Percentiles rank a stretch among this genome's conserved stretches.
Evolutionary conservation across 805 yeast genomes (phyloP).

Genomic region (Candida caryicola): DNA sequence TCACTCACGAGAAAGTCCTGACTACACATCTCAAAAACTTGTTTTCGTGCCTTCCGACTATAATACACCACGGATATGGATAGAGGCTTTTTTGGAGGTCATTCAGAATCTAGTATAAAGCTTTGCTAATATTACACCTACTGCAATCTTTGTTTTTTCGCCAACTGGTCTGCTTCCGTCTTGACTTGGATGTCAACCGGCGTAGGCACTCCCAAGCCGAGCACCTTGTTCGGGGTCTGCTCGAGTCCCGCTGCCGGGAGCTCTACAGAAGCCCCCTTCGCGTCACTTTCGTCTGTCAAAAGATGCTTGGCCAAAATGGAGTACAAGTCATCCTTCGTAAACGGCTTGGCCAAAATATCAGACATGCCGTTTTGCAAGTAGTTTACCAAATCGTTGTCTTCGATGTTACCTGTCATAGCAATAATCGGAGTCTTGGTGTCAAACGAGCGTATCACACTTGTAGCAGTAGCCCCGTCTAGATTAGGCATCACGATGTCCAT

Average conservation of each 20-base stretch:
- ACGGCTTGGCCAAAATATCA: conserved; percentile 91
- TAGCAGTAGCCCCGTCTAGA: conserved; percentile 85
- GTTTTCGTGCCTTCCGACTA: too few relatives aligned
- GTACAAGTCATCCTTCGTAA: conserved; percentile 81
- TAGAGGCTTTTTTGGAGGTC: not conserved
- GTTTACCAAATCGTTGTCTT: conserved; percentile 74
- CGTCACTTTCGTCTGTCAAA: conserved; percentile 31
- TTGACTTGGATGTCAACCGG: not conserved
- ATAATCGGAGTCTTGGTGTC: conserved; percentile 86
- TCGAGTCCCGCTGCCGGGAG: not conserved
- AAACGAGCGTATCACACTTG: conserved; percentile 81
- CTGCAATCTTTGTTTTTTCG: conserved; percentile 10
- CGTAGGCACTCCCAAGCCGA: not conserved
- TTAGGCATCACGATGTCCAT: conserved; percentile 93
- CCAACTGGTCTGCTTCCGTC: conserved; percentile 1
- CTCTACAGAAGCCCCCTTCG: conserved; percentile 1
- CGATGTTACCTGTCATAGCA: conserved; percentile 90
- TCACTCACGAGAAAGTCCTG: conserved; percentile 3
- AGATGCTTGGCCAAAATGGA: conserved; percentile 74
- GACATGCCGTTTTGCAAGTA: conserved; percentile 87
- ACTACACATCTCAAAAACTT: too few relatives aligned
- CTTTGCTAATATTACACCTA: too few relatives aligned
- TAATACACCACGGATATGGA: not conserved
- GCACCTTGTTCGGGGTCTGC: not conserved
- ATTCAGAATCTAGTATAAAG: too few relatives aligned